These are phyloP conservation scores for Pythium utonaiense DNA, from an alignment of 352 stramenopile species.

Conservation along the genomic window DNA sequence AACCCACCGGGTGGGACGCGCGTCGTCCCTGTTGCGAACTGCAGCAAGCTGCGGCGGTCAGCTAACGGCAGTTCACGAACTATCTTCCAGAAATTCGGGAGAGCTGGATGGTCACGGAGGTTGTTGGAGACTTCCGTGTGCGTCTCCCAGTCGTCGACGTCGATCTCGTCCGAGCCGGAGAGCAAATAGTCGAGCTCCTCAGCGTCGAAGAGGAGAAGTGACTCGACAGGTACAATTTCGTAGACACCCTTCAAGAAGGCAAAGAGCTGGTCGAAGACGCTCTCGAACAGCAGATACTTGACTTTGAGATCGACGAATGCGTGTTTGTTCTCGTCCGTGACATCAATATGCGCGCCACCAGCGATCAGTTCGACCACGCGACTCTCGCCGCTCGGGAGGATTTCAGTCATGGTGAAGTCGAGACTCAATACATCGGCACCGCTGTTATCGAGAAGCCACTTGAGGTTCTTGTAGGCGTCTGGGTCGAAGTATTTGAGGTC, in stretches of 20 bases:
- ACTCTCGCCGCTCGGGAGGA: neutral
- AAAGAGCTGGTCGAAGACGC: conserved; percentile 62
- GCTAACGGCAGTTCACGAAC: conserved; percentile 42
- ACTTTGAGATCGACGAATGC: conserved; percentile 91
- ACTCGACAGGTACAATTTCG: conserved; percentile 84
- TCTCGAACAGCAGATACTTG: conserved; percentile 86
- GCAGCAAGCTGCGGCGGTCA: conserved; percentile 27
- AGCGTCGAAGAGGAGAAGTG: conserved; percentile 91
- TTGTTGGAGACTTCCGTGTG: conserved; percentile 39
- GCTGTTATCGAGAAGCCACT: conserved; percentile 51
- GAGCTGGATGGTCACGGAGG: conserved; percentile 3
- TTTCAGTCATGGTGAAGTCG: conserved; percentile 39
- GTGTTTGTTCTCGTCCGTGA: conserved; percentile 93
- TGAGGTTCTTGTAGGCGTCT: conserved; percentile 46
- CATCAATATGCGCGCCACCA: conserved; percentile 55
- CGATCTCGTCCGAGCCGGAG: conserved; percentile 88
- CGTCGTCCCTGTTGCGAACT: conserved; percentile 37
- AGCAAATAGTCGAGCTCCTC: conserved; percentile 92
- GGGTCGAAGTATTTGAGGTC: conserved; percentile 87
- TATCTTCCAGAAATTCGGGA: conserved; percentile 28
- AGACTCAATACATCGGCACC: conserved; percentile 47
- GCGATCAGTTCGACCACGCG: conserved; percentile 48
- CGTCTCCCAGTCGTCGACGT: conserved; percentile 88
- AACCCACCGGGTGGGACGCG: conserved; percentile 30
- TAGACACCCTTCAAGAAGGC: conserved; percentile 89